Base-by-base conservation (phyloP, 108 stramenopile genomes). In the Conticribra guillardii region DNA sequence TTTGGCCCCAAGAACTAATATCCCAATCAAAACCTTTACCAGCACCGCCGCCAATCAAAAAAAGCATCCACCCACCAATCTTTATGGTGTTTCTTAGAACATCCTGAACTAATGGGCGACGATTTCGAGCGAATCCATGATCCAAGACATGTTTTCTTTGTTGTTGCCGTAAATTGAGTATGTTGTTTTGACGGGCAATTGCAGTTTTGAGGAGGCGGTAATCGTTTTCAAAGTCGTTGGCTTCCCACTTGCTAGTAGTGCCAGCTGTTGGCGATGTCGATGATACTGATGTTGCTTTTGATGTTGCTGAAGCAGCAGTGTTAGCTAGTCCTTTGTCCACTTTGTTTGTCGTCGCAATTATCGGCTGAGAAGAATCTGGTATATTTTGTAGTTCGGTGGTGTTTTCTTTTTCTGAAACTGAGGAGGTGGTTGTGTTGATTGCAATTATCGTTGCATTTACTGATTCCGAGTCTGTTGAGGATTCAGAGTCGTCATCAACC, bases 141-240 rank as follows among this genome's bases (percentile, higher is more conserved):
- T 80, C 79, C 44, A 80, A 56, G 2, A 65, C 67, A 65, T 80
- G 58, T 37, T 67, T 48, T 21, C 79, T 49, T 51, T 68, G 71
- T 24, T 33, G 67, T 54, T 80, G 79, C 28, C 63, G 71, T 51
- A 80, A 56, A 51, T 80, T 61, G 4, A 45, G 26, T 31, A 73
- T 64, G 31, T 64, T 70, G 41, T 57, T 44, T 52, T 63, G 54
- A 33, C 49, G 60, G 4, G 79, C 60, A 9, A 80, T 32, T 56
- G 71, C 79, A 50, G 21, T 62, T 59, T 69, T n/a, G 46, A 80
- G 79, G 0, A 73, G 52, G 37, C 34, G 60, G 49, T 41, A 54
- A 59, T 80, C 79, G 19, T 33, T 54, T 49, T 80, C 71, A 54
- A 68, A 80, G 54, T 80, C 56, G 33, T 56, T 57, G 18, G 79